Evolutionary conservation across 2,329 filamentous ascomycete genomes (phyloP).

Genomic region (Claviceps purpurea): DNA sequence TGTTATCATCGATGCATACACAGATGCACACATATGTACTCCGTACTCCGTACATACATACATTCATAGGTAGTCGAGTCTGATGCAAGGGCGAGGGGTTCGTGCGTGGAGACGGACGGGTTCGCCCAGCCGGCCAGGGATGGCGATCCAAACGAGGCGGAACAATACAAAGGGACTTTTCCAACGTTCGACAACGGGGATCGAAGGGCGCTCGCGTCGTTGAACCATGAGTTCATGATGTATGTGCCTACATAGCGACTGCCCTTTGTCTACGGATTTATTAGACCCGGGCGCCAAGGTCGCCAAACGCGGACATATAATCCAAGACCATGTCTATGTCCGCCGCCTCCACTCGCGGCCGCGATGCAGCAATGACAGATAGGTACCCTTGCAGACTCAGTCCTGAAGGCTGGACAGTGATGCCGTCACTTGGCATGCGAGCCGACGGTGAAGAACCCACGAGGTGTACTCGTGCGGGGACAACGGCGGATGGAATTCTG

Average conservation of each 20-base stretch:
- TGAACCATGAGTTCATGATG: too few species aligned
- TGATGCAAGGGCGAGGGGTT: not conserved
- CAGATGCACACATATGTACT: not conserved
- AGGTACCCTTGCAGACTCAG: not conserved
- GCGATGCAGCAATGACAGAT: not conserved
- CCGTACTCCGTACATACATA: too few species aligned
- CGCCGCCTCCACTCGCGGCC: not conserved
- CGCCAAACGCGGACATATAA: too few species aligned
- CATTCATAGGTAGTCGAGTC: not conserved
- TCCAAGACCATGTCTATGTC: not conserved
- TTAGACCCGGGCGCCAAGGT: too few species aligned
- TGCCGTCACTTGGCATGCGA: conserved; percentile 1
- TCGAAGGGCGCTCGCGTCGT: too few species aligned
- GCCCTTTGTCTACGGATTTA: too few species aligned
- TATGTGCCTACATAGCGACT: too few species aligned
- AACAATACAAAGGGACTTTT: not conserved
- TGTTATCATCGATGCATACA: not conserved
- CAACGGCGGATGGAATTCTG: conserved; percentile 1
- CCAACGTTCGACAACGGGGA: too few species aligned
- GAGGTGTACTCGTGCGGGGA: not conserved
- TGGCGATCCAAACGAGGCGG: not conserved
- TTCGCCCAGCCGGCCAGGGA: not conserved
- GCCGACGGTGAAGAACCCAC: not conserved
- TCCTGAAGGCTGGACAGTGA: not conserved
- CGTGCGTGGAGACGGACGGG: not conserved